Evolutionary conservation across 768 basidiomycete genomes (phyloP).

Genomic region (Lactarius hatsudake): DNA sequence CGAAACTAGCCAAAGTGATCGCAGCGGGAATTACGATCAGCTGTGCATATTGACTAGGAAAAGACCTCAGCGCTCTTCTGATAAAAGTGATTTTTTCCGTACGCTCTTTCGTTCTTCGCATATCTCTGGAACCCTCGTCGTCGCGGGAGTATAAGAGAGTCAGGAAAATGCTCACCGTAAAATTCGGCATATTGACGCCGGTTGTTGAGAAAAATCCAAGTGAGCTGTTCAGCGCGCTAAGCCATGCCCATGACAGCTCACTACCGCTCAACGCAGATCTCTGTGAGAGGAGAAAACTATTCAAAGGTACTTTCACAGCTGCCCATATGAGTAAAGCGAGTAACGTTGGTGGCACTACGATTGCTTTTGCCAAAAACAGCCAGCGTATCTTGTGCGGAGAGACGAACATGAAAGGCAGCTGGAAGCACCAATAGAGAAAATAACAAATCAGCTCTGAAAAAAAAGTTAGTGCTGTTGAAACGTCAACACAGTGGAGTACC

Average conservation of each 20-base stretch:
- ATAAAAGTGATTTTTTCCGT: conserved; percentile 27
- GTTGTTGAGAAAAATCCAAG: conserved; percentile 72
- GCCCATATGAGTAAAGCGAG: conserved; percentile 36
- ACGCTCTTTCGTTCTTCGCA: conserved; percentile 64
- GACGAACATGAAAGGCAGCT: conserved; percentile 70
- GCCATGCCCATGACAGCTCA: conserved; percentile 69
- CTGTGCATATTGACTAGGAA: conserved; percentile 65
- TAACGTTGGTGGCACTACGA: conserved; percentile 44
- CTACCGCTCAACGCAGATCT: conserved; percentile 52
- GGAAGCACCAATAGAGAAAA: conserved; percentile 73
- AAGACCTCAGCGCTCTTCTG: neutral
- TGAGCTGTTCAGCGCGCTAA: conserved; percentile 72
- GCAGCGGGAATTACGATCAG: conserved; percentile 70
- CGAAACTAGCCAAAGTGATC: conserved; percentile 74
- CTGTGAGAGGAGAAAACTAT: conserved; percentile 53
- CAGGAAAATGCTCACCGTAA: conserved; percentile 46
- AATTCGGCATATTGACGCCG: conserved; percentile 82
- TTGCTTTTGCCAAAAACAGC: conserved; percentile 64
- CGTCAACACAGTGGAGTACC: conserved; percentile 12
- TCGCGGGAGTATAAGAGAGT: neutral
- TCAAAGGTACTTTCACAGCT: conserved; percentile 60
- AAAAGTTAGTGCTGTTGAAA: conserved; percentile 5
- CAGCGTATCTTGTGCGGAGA: conserved; percentile 75
- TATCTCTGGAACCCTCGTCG: conserved; percentile 50
- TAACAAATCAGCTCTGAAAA: conserved; percentile 63